Conservation (phyloP, 441 rosid genomes). For the Adansonia madagascariensis region DNA sequence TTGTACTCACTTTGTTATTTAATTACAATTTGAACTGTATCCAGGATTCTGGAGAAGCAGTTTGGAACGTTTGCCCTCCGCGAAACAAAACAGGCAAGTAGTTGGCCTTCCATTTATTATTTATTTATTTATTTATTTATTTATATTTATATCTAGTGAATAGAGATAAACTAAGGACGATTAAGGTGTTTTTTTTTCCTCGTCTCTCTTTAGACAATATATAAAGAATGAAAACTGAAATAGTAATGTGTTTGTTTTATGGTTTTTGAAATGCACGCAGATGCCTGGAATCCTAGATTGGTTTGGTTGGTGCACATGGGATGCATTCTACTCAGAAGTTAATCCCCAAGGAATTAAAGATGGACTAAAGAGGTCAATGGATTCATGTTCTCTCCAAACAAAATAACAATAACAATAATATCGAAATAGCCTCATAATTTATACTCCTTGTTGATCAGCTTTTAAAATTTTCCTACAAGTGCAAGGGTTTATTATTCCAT, state of each 20-base stretch:
- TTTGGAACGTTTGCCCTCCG: constrained; percentile 48
- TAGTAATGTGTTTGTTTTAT: background rate
- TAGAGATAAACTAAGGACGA: background rate
- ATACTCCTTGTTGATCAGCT: background rate
- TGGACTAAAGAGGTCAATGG: constrained; percentile 42
- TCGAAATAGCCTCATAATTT: background rate
- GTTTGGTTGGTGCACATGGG: constrained; percentile 61
- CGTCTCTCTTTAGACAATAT: background rate
- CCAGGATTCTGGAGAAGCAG: constrained; percentile 51
- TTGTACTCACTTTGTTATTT: background rate
- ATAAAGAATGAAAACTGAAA: background rate
- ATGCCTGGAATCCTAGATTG: constrained; percentile 49
- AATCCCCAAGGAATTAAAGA: constrained; percentile 50
- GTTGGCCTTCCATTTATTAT: constrained; percentile 14
- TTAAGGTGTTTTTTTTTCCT: background rate
- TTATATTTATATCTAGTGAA: background rate
- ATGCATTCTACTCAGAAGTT: constrained; percentile 49
- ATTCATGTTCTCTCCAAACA: background rate
- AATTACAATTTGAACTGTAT: constrained; percentile 16
- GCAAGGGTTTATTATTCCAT: background rate
- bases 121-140: no score
- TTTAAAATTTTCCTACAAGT: background rate
- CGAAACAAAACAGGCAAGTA: constrained; percentile 47
- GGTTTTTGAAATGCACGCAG: constrained; percentile 40
- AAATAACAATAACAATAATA: background rate